Conservation (phyloP, 805 yeast species). For the Komagataella populi region DNA sequence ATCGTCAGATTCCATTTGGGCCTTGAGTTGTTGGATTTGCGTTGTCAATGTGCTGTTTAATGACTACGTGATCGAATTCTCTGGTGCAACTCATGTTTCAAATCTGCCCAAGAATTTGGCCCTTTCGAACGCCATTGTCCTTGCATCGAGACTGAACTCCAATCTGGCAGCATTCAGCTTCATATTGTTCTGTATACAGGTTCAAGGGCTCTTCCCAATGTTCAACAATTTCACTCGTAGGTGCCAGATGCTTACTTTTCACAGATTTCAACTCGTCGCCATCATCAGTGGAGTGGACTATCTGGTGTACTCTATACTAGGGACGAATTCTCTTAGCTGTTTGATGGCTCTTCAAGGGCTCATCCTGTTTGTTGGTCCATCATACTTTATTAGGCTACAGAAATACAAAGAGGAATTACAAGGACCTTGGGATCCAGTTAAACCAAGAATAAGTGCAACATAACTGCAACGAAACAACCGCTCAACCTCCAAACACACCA, state of each 20-base stretch:
- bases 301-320: constrained; percentile 23
- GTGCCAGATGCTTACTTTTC: constrained; percentile 16
- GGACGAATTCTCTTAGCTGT: constrained; percentile 23
- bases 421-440: constrained; percentile 91
- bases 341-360: constrained; percentile 38
- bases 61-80: constrained; percentile 48
- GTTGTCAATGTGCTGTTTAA: constrained; percentile 52
- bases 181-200: constrained; percentile 56
- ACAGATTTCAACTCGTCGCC: constrained; percentile 17
- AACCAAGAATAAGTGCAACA: constrained; percentile 37
- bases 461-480: background rate
- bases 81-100: constrained; percentile 17
- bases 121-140: constrained; percentile 72
- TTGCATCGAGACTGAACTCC: constrained; percentile 75
- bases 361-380: constrained; percentile 48
- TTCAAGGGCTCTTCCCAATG: constrained; percentile 60
- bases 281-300: constrained; percentile 17
- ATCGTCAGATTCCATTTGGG: constrained; percentile 92
- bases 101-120: constrained; percentile 73
- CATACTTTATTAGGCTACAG: constrained; percentile 58
- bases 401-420: constrained; percentile 74
- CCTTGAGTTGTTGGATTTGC: constrained; percentile 69
- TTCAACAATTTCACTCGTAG: constrained; percentile 48
- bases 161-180: constrained; percentile 76
- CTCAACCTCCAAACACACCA: constrained; percentile 57